These are phyloP conservation scores for Globisporangium paroecandrum DNA, from an alignment of 352 stramenopile genomes.

Conservation along the genomic window DNA sequence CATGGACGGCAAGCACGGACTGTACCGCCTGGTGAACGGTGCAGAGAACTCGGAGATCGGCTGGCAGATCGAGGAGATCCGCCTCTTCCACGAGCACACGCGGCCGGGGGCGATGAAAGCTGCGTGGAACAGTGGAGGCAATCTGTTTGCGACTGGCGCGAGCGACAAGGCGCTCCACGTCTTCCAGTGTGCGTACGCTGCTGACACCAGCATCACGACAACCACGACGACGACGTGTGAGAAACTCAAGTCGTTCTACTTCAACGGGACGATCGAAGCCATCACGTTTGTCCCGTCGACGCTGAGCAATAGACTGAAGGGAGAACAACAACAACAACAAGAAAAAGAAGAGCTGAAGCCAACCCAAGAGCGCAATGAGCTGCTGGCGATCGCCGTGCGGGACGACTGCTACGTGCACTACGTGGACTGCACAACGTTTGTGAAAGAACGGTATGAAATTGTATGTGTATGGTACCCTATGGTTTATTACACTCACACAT, in stretches of 20 bases:
- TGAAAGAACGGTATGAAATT: conserved; percentile 61
- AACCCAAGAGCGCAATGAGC: conserved; percentile 22
- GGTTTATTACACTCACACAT: background rate
- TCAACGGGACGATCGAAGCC: conserved; percentile 76
- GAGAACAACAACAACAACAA: background rate
- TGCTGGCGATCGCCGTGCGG: conserved; percentile 62
- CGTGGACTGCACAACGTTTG: conserved; percentile 70
- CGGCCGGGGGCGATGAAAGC: conserved; percentile 64
- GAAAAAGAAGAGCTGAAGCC: background rate
- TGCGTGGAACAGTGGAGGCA: conserved; percentile 51
- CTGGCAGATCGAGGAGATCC: conserved; percentile 42
- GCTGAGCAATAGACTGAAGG: background rate
- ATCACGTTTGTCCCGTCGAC: conserved; percentile 46
- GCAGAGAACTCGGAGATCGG: conserved; percentile 16
- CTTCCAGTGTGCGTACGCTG: conserved; percentile 39
- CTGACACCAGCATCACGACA: background rate
- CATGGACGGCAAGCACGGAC: conserved; percentile 70
- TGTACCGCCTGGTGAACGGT: conserved; percentile 41
- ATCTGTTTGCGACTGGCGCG: conserved; percentile 64
- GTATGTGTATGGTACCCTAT: background rate
- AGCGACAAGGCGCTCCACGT: conserved; percentile 77
- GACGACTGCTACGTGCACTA: conserved; percentile 87
- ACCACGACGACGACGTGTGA: conserved; percentile 22
- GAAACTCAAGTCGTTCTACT: conserved; percentile 84
- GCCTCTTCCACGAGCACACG: conserved; percentile 66